Evolutionary conservation across 305 asterid species (phyloP).

Genomic region (Fraxinus sp.): DNA sequence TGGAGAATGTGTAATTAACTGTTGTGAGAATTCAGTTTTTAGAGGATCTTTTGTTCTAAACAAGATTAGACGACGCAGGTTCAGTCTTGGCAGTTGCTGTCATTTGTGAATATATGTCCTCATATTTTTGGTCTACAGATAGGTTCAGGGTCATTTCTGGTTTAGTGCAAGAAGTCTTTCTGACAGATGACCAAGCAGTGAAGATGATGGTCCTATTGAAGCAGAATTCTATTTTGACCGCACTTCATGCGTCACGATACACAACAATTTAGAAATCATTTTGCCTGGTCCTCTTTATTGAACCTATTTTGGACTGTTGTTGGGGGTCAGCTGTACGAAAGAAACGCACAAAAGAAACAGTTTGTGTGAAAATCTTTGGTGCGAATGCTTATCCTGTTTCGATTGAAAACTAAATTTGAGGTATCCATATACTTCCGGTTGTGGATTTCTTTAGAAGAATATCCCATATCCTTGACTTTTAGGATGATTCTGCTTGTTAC

Average conservation of each 20-base stretch:
- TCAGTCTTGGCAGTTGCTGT: constrained; percentile 15
- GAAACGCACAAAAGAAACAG: not conserved
- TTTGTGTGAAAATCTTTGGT: not conserved
- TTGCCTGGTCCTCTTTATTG: not conserved
- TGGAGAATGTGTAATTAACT: constrained; percentile 1
- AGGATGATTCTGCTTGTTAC: constrained; percentile 13
- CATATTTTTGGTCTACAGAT: constrained; percentile 14
- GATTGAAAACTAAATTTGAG: not conserved
- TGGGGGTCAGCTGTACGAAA: not conserved
- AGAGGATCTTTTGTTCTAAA: constrained; percentile 12
- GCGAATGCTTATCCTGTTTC: constrained; percentile 6
- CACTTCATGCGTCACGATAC: constrained; percentile 11
- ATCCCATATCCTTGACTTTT: constrained; percentile 13
- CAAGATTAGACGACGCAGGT: constrained; percentile 12
- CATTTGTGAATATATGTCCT: not conserved
- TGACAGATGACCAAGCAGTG: constrained; percentile 10
- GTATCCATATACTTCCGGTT: constrained; percentile 12
- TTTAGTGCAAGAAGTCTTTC: constrained; percentile 17
- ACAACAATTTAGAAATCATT: constrained; percentile 4
- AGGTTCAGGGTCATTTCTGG: constrained; percentile 6
- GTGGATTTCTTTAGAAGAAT: constrained; percentile 2
- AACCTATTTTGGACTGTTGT: constrained; percentile 4
- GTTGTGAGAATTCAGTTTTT: constrained; percentile 11
- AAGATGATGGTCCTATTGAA: constrained; percentile 15
- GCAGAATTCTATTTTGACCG: constrained; percentile 1